These are phyloP conservation scores for Penicillium oxalicum DNA, from an alignment of 2,329 filamentous ascomycete genomes.

Conservation along the genomic window DNA sequence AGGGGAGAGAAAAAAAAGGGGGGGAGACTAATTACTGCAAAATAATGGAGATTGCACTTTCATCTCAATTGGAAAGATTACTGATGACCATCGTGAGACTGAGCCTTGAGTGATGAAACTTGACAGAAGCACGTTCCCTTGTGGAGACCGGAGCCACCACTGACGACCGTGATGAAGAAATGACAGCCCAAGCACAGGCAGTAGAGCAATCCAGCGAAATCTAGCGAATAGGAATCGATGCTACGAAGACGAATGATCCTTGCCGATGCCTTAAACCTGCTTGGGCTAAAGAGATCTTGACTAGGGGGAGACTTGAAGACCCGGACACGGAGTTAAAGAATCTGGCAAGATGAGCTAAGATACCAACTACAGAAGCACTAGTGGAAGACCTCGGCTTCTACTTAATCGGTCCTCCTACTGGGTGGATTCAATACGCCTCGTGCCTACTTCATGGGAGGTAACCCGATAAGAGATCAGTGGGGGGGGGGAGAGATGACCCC, in stretches of 20 bases:
- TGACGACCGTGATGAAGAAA: conserved; percentile 7
- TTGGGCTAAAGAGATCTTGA: neutral
- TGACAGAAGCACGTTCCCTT: conserved; percentile 4
- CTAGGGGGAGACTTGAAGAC: neutral
- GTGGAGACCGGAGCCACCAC: conserved; percentile 10
- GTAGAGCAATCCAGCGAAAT: neutral
- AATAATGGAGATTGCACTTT: no score
- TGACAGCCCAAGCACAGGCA: conserved; percentile 8
- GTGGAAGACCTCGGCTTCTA: neutral
- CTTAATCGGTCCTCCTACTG: no score
- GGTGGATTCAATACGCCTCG: no score
- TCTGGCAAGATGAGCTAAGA: no score
- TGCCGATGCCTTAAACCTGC: neutral
- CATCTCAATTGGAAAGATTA: neutral
- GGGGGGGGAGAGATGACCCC: no score
- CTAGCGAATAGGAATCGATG: neutral
- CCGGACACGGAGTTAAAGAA: neutral
- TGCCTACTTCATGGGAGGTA: no score
- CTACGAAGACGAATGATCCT: neutral
- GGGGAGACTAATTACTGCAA: neutral
- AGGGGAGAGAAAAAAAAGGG: neutral
- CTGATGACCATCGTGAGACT: no score
- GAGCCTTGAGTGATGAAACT: neutral
- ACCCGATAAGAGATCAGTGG: no score
- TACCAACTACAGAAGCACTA: no score